Conservation (phyloP, 345 rosid species). For the Nasturtium officinale region DNA sequence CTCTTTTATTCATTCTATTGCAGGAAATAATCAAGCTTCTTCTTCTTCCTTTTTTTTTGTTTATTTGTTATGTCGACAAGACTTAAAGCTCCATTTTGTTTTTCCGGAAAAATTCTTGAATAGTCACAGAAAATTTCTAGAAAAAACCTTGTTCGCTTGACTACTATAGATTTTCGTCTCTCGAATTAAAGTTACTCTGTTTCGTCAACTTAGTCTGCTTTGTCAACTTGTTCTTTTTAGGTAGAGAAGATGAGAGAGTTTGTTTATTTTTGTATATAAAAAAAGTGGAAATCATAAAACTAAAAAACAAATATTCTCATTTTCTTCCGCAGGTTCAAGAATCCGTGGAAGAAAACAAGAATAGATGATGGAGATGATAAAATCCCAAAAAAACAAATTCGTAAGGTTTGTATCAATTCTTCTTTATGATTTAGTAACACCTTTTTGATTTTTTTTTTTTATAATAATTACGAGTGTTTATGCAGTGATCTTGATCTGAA, state of each 20-base stretch:
- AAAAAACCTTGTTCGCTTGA: background rate
- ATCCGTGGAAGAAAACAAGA: conserved; percentile 14
- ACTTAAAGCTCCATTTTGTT: background rate
- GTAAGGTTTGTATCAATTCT: conserved; percentile 34
- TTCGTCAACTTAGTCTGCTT: conserved; percentile 9
- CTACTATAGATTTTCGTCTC: background rate
- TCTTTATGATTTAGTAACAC: background rate
- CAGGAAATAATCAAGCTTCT: background rate
- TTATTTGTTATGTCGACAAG: background rate
- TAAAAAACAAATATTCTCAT: background rate
- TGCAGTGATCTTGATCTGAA: conserved; percentile 9
- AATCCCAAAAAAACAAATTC: conserved; percentile 24
- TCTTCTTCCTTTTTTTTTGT: background rate
- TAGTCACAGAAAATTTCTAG: background rate
- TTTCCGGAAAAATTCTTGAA: background rate
- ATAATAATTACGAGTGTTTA: background rate
- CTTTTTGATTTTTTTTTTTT: background rate
- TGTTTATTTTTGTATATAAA: background rate
- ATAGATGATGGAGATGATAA: conserved; percentile 25
- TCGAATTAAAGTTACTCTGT: background rate
- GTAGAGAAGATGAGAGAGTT: background rate
- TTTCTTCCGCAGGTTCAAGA: conserved; percentile 18
- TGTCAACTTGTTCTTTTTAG: background rate
- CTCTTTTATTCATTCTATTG: conserved; percentile 14
- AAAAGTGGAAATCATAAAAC: background rate